Base-by-base conservation (phyloP, 371 early-diverging fungal genomes). In the Syncephalastrum sp. region DNA sequence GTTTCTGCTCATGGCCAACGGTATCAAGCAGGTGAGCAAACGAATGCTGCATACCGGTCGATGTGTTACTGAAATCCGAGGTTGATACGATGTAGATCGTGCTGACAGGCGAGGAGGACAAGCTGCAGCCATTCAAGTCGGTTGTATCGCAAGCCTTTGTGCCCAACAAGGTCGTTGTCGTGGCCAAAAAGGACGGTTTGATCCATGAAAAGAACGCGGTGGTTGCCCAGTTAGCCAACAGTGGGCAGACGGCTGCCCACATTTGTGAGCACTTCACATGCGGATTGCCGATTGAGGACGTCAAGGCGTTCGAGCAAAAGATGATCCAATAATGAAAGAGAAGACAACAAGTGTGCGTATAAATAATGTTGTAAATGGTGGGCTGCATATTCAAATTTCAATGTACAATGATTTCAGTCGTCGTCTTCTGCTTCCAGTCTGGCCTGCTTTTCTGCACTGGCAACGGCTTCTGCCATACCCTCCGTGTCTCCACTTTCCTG, bases 261-360 rank as follows among this genome's bases (percentile, higher is more conserved):
- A 70, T 81, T 27, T 81, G 81, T 41, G 77, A 78, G 46, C 69
- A 81, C 42, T 81, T 78, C 48, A 64, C 76, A 6, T 81, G 81
- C 45, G 74, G 81, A 21, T 47, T 76, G 52, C 79, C 81, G 10
- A 72, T 81, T n/a, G 24, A 54, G 42, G 51, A 51, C 21, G 49
- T 38, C 19, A 41, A 53, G 29, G n/a, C 25, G 4, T 51, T 51
- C 17, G 17, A 38, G 12, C 15, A 51, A 38, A 14, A 51, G 38
- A 51, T 51, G 17, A 38, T 25, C 19, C 25, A 51, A 23, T 15
- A 47, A 10, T 10, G 38, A 33, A 33, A 7, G 29, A 29, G 8
- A 33, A 33, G 38, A 33, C 3, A 33, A 33, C 38, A 33, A 33
- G 38, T 12, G 38, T 33, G 38, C 8, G 38, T 33, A 33, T 33